phyloP scores from a whole-genome alignment of 192 early-diverging fungal species.

The Coemansia sp. region DNA sequence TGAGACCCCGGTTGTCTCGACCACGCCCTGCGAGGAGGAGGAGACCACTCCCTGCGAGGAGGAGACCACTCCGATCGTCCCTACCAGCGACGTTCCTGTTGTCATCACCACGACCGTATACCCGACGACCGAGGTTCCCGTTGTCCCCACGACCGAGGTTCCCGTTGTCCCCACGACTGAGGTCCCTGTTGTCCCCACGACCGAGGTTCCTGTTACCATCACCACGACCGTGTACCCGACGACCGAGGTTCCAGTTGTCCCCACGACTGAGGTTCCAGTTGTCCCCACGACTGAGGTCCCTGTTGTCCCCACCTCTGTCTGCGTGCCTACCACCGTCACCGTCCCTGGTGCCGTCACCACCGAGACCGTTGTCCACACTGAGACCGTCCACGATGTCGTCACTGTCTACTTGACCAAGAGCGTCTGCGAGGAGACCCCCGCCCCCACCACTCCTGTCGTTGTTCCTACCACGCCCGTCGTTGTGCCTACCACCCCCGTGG shows the following conservation, averaged over 20 bases:
- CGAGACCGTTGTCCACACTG: constrained; percentile 37
- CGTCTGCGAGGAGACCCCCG: constrained; percentile 23
- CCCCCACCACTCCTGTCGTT: constrained; percentile 6
- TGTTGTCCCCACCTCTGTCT: constrained; percentile 2
- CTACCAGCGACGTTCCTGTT: constrained; percentile 1
- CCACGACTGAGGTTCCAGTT: neutral
- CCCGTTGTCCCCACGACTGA: too few relatives aligned
- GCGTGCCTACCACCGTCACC: constrained; percentile 39
- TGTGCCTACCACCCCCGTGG: constrained; percentile 3
- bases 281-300: constrained; percentile 17
- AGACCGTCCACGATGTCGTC: constrained; percentile 32
- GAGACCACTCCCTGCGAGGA: constrained; percentile 4
- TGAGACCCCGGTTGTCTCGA: constrained; percentile 12
- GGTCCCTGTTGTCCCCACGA: too few relatives aligned
- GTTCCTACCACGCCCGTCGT: constrained; percentile 3
- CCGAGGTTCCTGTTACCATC: too few relatives aligned
- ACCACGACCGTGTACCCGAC: too few relatives aligned
- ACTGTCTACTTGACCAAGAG: constrained; percentile 27
- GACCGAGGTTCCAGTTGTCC: constrained; percentile 6
- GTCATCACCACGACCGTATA: neutral
- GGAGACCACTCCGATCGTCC: constrained; percentile 5
- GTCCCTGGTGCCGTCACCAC: constrained; percentile 21
- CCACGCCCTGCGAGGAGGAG: constrained; percentile 20
- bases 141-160: too few relatives aligned
- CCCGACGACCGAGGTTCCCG: neutral